Conservation (phyloP, 1,139 yeast species). For the Pichia sp. region DNA sequence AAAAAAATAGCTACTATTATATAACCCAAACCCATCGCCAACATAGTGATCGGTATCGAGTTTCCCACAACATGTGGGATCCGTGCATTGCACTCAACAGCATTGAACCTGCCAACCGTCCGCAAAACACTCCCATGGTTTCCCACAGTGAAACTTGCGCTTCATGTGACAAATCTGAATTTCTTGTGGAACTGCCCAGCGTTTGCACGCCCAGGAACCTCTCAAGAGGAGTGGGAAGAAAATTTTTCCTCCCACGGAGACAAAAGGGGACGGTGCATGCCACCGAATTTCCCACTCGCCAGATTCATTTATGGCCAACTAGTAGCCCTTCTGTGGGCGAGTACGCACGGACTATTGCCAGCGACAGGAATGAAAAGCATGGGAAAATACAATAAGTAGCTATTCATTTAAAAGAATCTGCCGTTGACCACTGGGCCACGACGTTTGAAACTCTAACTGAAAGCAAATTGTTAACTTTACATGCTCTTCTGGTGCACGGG, state of each 20-base stretch:
- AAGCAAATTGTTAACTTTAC: no score
- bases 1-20: neutral
- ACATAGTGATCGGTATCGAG: constrained; percentile 80
- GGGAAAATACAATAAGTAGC: no score
- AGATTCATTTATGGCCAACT: neutral
- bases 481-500: constrained; percentile 1
- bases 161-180: constrained; percentile 30
- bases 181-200: constrained; percentile 73
- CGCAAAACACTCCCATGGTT: constrained; percentile 60
- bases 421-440: constrained; percentile 14
- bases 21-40: constrained; percentile 14
- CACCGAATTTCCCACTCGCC: constrained; percentile 87
- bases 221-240: constrained; percentile 47
- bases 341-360: constrained; percentile 52
- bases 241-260: neutral
- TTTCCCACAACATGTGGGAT: constrained; percentile 38
- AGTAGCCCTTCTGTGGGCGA: constrained; percentile 46
- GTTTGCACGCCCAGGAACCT: constrained; percentile 63
- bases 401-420: neutral
- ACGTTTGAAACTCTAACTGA: constrained; percentile 8
- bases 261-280: constrained; percentile 52
- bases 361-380: constrained; percentile 10
- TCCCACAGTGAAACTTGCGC: neutral
- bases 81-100: constrained; percentile 79
- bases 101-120: constrained; percentile 49